Percentiles rank a stretch among this genome's conserved stretches.
Evolutionary conservation across 2,329 filamentous ascomycete species (phyloP).

Genomic region (Tolypocladium endophyticum): DNA sequence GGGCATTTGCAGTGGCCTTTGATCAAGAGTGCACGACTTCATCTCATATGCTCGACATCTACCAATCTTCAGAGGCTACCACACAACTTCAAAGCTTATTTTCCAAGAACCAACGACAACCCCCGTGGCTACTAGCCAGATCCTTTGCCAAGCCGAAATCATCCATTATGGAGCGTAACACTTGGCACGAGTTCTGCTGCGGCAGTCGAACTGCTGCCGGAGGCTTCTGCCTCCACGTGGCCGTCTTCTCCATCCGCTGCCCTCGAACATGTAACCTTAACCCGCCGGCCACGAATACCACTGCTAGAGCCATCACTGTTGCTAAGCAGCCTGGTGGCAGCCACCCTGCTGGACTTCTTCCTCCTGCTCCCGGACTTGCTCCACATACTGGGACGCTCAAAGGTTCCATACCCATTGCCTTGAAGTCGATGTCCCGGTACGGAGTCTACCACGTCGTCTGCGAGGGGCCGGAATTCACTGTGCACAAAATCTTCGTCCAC

Average conservation of each 20-base stretch:
- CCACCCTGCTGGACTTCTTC: not conserved
- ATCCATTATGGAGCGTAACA: not conserved
- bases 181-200: slow-evolving; percentile 6
- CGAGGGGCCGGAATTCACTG: not conserved
- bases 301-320: not conserved
- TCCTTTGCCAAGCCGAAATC: not conserved
- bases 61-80: not conserved
- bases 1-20: not conserved
- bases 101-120: no score
- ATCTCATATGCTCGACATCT: not conserved
- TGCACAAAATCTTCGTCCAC: not conserved
- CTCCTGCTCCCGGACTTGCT: not conserved
- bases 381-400: not conserved
- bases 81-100: not conserved
- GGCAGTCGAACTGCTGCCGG: not conserved
- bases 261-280: not conserved
- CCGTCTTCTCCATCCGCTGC: not conserved
- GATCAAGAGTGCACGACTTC: not conserved
- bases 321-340: no score
- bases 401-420: not conserved
- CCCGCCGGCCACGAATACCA: not conserved
- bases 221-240: slow-evolving; percentile 1
- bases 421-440: not conserved
- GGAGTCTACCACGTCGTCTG: not conserved
- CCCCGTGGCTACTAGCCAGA: not conserved